Evolutionary conservation across 2,329 filamentous ascomycete species (phyloP).

Genomic region (Sclerotinia glacialis): DNA sequence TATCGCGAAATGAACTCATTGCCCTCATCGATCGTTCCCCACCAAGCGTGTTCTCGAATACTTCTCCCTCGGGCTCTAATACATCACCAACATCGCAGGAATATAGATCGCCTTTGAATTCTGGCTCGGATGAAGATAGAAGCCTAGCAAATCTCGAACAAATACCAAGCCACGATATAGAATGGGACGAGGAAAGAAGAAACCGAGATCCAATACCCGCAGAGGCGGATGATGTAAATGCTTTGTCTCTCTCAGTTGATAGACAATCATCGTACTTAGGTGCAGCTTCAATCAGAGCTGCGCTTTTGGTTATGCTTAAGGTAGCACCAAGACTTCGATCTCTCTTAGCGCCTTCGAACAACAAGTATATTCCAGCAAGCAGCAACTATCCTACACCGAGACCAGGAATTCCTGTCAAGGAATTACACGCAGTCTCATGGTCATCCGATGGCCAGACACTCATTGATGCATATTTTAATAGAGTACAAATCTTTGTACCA

Average conservation of each 20-base stretch:
- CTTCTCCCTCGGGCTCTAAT: constrained; percentile 54
- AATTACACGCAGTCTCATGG: constrained; percentile 48
- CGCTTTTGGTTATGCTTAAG: constrained; percentile 63
- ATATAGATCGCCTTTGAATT: constrained; percentile 50
- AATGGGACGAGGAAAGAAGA: constrained; percentile 64
- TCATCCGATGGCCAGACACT: constrained; percentile 65
- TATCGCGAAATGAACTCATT: constrained; percentile 60
- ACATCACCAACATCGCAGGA: constrained; percentile 51
- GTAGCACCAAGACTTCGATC: constrained; percentile 51
- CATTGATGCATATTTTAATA: constrained; percentile 73
- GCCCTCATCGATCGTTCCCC: constrained; percentile 51
- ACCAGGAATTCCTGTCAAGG: constrained; percentile 40
- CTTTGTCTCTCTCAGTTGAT: constrained; percentile 57
- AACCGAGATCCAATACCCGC: constrained; percentile 55
- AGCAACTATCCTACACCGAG: constrained; percentile 36
- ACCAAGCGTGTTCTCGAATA: constrained; percentile 39
- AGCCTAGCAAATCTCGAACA: constrained; percentile 59
- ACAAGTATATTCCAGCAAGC: constrained; percentile 28
- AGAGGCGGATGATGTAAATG: constrained; percentile 70
- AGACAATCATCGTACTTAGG: constrained; percentile 67
- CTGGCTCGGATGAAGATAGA: constrained; percentile 47
- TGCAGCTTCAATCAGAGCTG: constrained; percentile 72
- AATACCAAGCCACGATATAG: constrained; percentile 61
- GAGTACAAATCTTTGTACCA: constrained; percentile 68
- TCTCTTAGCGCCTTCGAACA: constrained; percentile 43